Evolutionary conservation across 306 rosid species (phyloP).

Genomic region (Prunus davidiana): DNA sequence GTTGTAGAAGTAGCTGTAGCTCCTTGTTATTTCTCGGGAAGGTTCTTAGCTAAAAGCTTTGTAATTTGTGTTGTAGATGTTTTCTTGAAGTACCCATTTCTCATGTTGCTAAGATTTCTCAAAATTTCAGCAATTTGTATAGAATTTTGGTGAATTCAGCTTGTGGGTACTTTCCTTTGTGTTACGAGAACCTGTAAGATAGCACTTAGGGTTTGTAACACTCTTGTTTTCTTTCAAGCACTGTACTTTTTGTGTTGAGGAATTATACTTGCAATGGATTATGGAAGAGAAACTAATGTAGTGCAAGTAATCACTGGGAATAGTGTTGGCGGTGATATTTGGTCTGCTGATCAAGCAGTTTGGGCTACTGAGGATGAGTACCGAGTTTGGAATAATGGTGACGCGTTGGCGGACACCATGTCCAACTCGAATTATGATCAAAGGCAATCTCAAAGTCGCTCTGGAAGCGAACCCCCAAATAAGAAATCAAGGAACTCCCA

Average conservation of each 20-base stretch:
- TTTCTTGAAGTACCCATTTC: conserved; percentile 19
- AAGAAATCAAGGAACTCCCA: conserved; percentile 81
- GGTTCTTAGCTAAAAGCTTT: not conserved
- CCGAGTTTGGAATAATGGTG: conserved; percentile 66
- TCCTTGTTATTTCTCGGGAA: too few relatives aligned
- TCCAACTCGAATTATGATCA: conserved; percentile 72
- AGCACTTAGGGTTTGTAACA: conserved; percentile 33
- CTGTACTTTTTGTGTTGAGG: not conserved
- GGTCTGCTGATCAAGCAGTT: conserved; percentile 71
- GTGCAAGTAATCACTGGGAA: conserved; percentile 73
- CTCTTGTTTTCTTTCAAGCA: not conserved
- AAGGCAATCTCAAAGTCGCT: conserved; percentile 59
- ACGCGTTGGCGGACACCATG: conserved; percentile 47
- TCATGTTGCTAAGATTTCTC: not conserved
- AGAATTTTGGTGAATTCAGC: conserved; percentile 11
- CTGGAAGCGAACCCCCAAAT: conserved; percentile 80
- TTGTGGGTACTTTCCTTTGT: conserved; percentile 19
- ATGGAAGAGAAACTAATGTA: conserved; percentile 56
- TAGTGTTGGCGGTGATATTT: conserved; percentile 54
- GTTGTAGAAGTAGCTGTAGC: not conserved
- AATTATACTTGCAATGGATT: conserved; percentile 50
- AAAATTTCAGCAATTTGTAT: not conserved
- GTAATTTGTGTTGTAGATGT: not conserved
- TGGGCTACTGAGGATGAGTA: conserved; percentile 99
- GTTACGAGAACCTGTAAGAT: not conserved